Conservation (phyloP, 805 yeast species). For the Kluyveromyces siamensis region DNA sequence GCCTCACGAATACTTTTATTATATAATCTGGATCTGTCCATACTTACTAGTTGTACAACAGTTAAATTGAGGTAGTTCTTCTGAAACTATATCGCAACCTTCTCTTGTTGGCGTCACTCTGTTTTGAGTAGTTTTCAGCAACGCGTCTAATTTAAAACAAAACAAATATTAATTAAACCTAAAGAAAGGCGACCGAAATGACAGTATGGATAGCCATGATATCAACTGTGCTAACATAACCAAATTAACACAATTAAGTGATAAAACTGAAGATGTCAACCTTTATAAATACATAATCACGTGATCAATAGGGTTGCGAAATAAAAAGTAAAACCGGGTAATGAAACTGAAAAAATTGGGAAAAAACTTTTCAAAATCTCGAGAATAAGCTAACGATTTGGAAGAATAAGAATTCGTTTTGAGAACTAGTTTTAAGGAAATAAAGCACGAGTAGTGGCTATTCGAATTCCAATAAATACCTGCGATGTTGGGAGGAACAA, state of each 20-base stretch:
- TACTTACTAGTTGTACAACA: neutral
- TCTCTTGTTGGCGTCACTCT: neutral
- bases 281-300: neutral
- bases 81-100: neutral
- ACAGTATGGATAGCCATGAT: too few relatives aligned
- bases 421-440: neutral
- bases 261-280: too few relatives aligned
- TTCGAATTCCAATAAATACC: neutral
- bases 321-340: neutral
- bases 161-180: neutral
- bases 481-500: conserved; percentile 1
- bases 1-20: conserved; percentile 3
- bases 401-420: too few relatives aligned
- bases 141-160: neutral
- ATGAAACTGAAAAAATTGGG: neutral
- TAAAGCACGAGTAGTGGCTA: neutral
- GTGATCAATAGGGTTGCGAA: neutral
- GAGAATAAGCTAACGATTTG: too few relatives aligned
- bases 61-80: neutral
- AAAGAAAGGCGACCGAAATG: neutral
- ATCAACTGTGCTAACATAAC: too few relatives aligned
- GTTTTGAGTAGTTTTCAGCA: neutral
- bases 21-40: conserved; percentile 1
- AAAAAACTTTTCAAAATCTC: neutral
- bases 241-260: too few relatives aligned